phyloP scores from a whole-genome alignment of 2,329 filamentous ascomycete species.

The Hymenoscyphus albidus region DNA sequence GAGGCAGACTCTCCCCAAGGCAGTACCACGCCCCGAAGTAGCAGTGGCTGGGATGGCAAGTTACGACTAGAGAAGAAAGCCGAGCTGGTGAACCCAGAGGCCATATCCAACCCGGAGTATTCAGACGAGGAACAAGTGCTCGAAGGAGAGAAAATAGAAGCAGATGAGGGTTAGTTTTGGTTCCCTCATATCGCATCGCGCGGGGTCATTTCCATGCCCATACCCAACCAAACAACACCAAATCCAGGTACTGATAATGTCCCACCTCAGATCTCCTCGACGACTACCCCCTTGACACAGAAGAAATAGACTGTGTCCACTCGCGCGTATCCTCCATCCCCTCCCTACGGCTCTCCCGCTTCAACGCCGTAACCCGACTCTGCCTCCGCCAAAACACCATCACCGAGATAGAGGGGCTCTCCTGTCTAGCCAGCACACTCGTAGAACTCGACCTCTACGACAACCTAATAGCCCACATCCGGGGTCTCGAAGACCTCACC shows the following conservation, averaged over 20 bases:
- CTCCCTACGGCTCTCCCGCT: constrained; percentile 77
- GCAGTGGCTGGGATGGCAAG: constrained; percentile 81
- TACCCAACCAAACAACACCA: not conserved
- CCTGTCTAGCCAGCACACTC: constrained; percentile 60
- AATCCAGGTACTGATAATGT: constrained; percentile 8
- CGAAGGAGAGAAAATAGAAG: constrained; percentile 69
- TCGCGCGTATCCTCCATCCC: constrained; percentile 75
- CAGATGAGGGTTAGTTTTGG: constrained; percentile 66
- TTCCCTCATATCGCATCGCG: constrained; percentile 1
- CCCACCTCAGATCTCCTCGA: constrained; percentile 53
- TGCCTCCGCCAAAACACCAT: constrained; percentile 94
- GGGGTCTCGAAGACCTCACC: constrained; percentile 73
- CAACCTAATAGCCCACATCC: constrained; percentile 85
- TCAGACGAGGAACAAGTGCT: constrained; percentile 69
- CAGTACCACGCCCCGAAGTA: constrained; percentile 40
- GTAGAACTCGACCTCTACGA: constrained; percentile 93
- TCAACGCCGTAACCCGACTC: constrained; percentile 69
- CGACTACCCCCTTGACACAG: constrained; percentile 54
- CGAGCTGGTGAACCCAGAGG: constrained; percentile 72
- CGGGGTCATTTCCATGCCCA: constrained; percentile 3
- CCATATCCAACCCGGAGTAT: constrained; percentile 79
- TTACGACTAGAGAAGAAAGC: constrained; percentile 68
- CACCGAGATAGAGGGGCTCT: constrained; percentile 71
- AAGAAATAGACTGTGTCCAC: constrained; percentile 90
- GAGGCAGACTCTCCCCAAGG: constrained; percentile 27